Conservation (phyloP, 2,329 filamentous ascomycete species). For the Emergomyces orientalis region DNA sequence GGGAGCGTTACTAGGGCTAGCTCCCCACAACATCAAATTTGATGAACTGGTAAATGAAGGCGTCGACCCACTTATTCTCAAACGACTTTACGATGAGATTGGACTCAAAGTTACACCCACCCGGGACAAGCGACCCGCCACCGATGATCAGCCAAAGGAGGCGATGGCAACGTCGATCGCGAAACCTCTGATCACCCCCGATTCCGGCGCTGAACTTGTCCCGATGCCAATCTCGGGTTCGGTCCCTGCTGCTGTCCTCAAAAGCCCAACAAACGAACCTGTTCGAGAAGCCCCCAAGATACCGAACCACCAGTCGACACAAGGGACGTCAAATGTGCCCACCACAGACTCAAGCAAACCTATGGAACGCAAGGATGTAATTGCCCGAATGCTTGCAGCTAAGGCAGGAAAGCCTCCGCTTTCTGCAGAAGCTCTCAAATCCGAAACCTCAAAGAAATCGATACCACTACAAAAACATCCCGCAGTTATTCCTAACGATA, state of each 20-base stretch:
- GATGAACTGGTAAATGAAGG: slow-evolving; percentile 65
- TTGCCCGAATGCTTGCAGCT: slow-evolving; percentile 65
- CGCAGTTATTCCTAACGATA: slow-evolving; percentile 11
- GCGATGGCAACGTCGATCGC: slow-evolving; percentile 73
- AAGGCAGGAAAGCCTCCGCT: slow-evolving; percentile 49
- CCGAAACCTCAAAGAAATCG: slow-evolving; percentile 7
- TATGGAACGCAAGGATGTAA: slow-evolving; percentile 64
- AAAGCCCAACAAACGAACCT: slow-evolving; percentile 12
- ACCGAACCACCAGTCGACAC: neutral
- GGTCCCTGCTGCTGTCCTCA: too few relatives aligned
- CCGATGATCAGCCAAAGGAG: slow-evolving; percentile 45
- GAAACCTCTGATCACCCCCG: slow-evolving; percentile 40
- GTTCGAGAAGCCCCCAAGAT: slow-evolving; percentile 14
- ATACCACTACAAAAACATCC: neutral
- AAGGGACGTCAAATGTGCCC: neutral
- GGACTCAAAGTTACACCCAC: slow-evolving; percentile 41
- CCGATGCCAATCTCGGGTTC: neutral
- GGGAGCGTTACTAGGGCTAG: slow-evolving; percentile 56
- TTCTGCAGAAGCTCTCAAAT: neutral
- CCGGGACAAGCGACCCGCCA: slow-evolving; percentile 1
- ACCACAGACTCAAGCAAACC: slow-evolving; percentile 30
- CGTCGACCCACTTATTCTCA: slow-evolving; percentile 54
- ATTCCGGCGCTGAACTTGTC: neutral
- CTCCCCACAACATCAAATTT: slow-evolving; percentile 59
- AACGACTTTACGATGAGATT: slow-evolving; percentile 57